Evolutionary conservation across 1,284 basidiomycete genomes (phyloP).

Genomic region (Tilletiopsis washingtonensis): DNA sequence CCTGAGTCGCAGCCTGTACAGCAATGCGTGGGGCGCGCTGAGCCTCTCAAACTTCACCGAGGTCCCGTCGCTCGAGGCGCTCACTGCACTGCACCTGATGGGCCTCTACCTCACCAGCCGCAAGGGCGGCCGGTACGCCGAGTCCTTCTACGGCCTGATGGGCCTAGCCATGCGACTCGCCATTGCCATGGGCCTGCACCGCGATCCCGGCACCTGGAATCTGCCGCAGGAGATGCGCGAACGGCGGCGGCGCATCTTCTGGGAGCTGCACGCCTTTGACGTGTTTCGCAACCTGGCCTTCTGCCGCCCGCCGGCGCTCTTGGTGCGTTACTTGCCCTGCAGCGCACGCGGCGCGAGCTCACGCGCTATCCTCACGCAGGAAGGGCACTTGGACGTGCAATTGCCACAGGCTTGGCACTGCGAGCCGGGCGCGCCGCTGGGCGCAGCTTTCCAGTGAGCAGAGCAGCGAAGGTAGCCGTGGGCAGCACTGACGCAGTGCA

Average conservation of each 20-base stretch:
- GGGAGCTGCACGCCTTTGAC: conserved; percentile 12
- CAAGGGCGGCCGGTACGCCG: conserved; percentile 4
- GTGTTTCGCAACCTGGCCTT: conserved; percentile 10
- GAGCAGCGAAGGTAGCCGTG: too few species aligned
- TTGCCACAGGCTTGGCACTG: background rate
- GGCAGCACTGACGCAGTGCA: too few species aligned
- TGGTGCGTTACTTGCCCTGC: conserved; percentile 5
- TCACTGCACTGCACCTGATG: conserved; percentile 1
- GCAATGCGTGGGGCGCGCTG: conserved; percentile 3
- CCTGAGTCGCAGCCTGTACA: background rate
- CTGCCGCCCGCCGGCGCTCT: conserved; percentile 10
- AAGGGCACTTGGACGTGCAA: background rate
- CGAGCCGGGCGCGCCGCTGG: too few species aligned
- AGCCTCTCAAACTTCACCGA: conserved; percentile 3
- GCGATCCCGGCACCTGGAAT: conserved; percentile 4
- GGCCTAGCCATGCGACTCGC: background rate
- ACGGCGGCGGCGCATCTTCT: conserved; percentile 7
- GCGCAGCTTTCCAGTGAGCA: too few species aligned
- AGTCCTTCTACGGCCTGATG: background rate
- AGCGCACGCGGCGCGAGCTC: too few species aligned
- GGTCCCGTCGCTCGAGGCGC: background rate
- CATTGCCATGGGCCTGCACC: conserved; percentile 5
- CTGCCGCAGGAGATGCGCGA: background rate
- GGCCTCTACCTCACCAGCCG: conserved; percentile 3
- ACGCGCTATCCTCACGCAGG: too few species aligned